phyloP scores from a whole-genome alignment of 371 early-diverging fungal genomes.

The Modicella reniformis region DNA sequence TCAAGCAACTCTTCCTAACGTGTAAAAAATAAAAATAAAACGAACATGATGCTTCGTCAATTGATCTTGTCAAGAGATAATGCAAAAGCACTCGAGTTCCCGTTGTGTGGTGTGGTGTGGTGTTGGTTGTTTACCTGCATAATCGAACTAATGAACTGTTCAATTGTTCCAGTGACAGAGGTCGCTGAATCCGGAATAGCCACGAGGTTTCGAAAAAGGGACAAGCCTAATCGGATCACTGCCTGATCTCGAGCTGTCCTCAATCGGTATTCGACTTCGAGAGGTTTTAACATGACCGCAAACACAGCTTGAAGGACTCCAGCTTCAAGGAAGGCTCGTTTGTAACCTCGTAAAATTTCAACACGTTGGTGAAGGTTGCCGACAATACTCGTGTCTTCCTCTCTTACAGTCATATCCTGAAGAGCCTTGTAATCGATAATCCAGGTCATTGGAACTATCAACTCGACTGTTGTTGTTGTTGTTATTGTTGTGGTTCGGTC shows the following conservation, averaged over 20 bases:
- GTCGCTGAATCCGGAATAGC: slow-evolving; percentile 79
- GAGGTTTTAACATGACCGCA: slow-evolving; percentile 59
- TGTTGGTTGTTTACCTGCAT: slow-evolving; percentile 62
- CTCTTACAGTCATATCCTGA: slow-evolving; percentile 34
- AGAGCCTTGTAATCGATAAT: slow-evolving; percentile 57
- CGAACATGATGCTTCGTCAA: neutral
- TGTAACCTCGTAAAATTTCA: slow-evolving; percentile 72
- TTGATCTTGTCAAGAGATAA: neutral
- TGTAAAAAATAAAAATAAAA: no score
- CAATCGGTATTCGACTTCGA: slow-evolving; percentile 65
- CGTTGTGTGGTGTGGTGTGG: no score
- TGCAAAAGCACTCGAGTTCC: no score
- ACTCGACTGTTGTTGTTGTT: slow-evolving; percentile 68
- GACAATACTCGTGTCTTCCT: slow-evolving; percentile 41
- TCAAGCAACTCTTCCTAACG: slow-evolving; percentile 71
- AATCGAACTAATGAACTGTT: slow-evolving; percentile 58
- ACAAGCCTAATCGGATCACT: slow-evolving; percentile 78
- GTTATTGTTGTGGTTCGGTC: no score
- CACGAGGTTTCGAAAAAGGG: slow-evolving; percentile 82
- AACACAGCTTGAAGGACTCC: slow-evolving; percentile 64
- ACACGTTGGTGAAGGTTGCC: slow-evolving; percentile 63
- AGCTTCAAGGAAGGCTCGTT: slow-evolving; percentile 70
- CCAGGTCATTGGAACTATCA: slow-evolving; percentile 84
- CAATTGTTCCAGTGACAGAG: slow-evolving; percentile 59
- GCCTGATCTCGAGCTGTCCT: slow-evolving; percentile 74